Evolutionary conservation across 1,139 yeast genomes (phyloP).

Genomic region (Geotrichum reessii): DNA sequence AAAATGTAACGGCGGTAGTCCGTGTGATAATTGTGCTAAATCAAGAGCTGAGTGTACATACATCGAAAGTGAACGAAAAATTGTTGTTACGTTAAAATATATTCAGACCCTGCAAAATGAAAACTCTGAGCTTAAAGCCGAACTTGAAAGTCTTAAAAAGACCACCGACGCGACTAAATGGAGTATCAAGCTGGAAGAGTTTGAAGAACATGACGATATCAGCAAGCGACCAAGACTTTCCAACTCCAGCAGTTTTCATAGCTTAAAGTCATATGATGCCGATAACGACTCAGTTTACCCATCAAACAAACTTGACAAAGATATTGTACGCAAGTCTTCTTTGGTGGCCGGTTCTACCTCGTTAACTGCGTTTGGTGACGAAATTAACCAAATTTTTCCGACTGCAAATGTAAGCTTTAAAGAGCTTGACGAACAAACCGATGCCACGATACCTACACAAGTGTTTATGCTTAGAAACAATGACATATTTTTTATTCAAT

Average conservation of each 20-base stretch:
- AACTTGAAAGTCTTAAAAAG: constrained; percentile 15
- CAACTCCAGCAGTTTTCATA: background rate
- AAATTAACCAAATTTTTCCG: constrained; percentile 19
- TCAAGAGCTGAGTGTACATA: constrained; percentile 66
- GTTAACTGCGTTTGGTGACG: constrained; percentile 20
- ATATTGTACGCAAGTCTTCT: constrained; percentile 1
- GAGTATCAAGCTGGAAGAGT: background rate
- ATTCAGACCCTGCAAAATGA: constrained; percentile 62
- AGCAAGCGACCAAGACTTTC: background rate
- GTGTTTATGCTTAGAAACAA: background rate
- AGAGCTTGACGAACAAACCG: constrained; percentile 12
- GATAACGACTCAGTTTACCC: background rate
- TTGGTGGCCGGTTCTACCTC: constrained; percentile 7
- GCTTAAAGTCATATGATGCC: background rate
- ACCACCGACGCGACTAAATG: background rate
- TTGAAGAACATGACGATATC: background rate
- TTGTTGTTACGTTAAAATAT: constrained; percentile 72
- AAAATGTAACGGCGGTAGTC: constrained; percentile 76
- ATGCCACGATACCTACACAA: background rate
- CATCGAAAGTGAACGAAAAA: constrained; percentile 69
- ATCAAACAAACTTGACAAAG: background rate
- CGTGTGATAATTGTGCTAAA: constrained; percentile 60
- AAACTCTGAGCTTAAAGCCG: constrained; percentile 52
- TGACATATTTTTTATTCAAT: background rate
- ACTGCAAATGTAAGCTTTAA: constrained; percentile 14